Base-by-base conservation (phyloP, 345 rosid species). In the Limnanthes douglasii region DNA sequence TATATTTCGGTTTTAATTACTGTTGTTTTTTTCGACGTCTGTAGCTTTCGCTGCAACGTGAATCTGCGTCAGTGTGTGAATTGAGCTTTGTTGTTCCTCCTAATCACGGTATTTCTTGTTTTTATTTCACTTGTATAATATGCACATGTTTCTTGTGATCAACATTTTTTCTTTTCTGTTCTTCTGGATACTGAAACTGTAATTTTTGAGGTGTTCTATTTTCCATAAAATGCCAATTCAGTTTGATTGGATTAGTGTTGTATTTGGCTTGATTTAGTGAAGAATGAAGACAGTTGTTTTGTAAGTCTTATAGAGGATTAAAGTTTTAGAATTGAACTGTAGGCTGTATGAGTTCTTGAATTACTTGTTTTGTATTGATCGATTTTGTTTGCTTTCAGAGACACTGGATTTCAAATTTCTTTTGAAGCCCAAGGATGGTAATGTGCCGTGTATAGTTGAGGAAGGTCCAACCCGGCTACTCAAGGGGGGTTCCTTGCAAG, bases 1-100 rank as follows among this genome's bases (percentile, higher is more conserved):
- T 31, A 33, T 5, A 24, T 43, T 18, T 51, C 9, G 40, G 10
- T 30, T 3, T 37, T 34, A 12, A 13, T 10, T 22, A 24, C 16
- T 28, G 2, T 45, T 35, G 8, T 5, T 21, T n/a, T 11, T 18
- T 39, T 9, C 10, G 15, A 15, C 4, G 19, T 47, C 17, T 30
- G 42, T 15, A 86, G 97, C 83, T 90, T 51, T 53, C 79, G 29
- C 44, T 84, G 96, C 93, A 50, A 54, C 92, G 96, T 15, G 98
- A 90, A 57, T 80, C 96, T 11, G 73, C 86, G 45, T 77, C 85
- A 34, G 70, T 70, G 78, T 90, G 94, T 74, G 95, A 74, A 15
- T 41, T 80, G 37, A 75, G 98, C 64, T 90, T 90, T 35, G 98
- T 90, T 40, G 94, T 90, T 54, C 94, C 98, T 51, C 75, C 98